Percentiles rank a stretch among this genome's conserved stretches.
These are phyloP conservation scores for Pistacia vera DNA, from an alignment of 345 rosid genomes.

Conservation along the genomic window DNA sequence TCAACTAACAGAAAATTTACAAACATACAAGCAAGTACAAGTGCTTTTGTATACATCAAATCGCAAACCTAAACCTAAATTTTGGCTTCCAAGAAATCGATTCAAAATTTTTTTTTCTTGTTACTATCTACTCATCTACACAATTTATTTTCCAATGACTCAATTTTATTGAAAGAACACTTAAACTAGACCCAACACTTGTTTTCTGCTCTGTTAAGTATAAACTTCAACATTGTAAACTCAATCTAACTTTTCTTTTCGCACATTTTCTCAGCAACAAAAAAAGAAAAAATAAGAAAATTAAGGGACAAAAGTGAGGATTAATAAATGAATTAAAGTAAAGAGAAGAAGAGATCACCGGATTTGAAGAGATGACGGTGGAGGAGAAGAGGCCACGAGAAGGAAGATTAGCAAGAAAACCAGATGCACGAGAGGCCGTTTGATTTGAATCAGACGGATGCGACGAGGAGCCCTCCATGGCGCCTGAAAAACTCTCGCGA, in stretches of 20 bases:
- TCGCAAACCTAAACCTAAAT: constrained; percentile 3
- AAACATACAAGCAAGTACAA: background rate
- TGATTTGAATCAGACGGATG: constrained; percentile 41
- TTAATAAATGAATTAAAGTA: background rate
- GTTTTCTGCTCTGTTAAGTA: background rate
- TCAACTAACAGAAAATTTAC: background rate
- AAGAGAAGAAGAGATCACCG: constrained; percentile 39
- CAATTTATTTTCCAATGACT: background rate
- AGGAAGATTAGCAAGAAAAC: constrained; percentile 75
- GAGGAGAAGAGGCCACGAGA: constrained; percentile 85
- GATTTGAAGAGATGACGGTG: constrained; percentile 66
- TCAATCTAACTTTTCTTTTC: background rate
- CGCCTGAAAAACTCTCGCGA: constrained; percentile 37
- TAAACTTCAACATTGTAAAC: background rate
- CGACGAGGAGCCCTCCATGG: constrained; percentile 65
- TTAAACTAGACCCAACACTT: background rate
- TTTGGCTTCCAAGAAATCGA: background rate
- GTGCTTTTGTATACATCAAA: background rate
- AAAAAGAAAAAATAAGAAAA: background rate
- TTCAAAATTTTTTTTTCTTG: background rate
- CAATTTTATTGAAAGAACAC: background rate
- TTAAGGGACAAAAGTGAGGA: background rate
- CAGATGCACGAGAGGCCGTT: constrained; percentile 40
- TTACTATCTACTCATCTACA: too few species aligned
- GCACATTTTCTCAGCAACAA: constrained; percentile 6